Evolutionary conservation across 2,329 filamentous ascomycete species (phyloP).

Genomic region (Remersonia thermophila): DNA sequence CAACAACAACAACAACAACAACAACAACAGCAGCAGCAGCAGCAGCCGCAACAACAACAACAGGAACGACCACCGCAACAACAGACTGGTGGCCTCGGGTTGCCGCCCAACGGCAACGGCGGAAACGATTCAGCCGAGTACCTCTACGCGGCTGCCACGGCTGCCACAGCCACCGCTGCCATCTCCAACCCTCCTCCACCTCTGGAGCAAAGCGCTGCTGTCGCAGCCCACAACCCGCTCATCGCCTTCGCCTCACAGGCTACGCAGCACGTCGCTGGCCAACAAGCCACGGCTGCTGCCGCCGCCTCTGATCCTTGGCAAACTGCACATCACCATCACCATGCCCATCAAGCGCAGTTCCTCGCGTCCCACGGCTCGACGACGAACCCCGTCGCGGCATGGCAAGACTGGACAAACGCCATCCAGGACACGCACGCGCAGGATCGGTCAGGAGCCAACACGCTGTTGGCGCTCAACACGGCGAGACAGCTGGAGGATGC

Average conservation of each 20-base stretch:
- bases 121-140: conserved; percentile 11
- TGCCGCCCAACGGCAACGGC: conserved; percentile 11
- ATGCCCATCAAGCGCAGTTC: no score
- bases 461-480: no score
- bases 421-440: no score
- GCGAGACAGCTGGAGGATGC: no score
- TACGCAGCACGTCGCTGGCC: conserved; percentile 20
- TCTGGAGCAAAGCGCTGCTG: conserved; percentile 13
- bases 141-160: conserved; percentile 13
- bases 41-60: background rate
- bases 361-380: no score
- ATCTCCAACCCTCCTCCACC: conserved; percentile 4
- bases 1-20: background rate
- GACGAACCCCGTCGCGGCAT: no score
- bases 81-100: background rate
- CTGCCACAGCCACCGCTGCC: conserved; percentile 9
- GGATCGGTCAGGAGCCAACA: no score
- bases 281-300: background rate
- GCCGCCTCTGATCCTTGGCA: no score
- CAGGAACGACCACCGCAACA: background rate
- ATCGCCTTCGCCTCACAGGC: conserved; percentile 29
- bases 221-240: conserved; percentile 23
- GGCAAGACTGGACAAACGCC: no score
- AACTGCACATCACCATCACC: no score
- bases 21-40: background rate